Evolutionary conservation across 148 eudicot species (phyloP).

Genomic region (Heliosperma pusillum): DNA sequence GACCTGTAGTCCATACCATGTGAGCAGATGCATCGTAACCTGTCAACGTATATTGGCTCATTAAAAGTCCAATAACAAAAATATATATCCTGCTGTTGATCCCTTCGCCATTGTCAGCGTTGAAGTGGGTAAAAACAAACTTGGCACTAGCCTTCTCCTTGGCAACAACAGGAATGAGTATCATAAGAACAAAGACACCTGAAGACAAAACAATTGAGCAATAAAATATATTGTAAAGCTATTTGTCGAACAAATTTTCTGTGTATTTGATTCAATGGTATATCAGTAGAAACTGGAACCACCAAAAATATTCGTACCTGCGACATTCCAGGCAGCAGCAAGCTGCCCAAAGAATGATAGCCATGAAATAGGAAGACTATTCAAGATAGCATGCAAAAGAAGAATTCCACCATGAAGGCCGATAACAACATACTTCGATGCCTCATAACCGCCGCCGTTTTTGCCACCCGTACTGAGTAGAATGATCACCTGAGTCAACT

Average conservation of each 20-base stretch:
- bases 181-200: slow-evolving; percentile 98
- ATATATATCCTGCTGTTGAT: slow-evolving; percentile 63
- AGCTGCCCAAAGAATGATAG: slow-evolving; percentile 84
- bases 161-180: slow-evolving; percentile 72
- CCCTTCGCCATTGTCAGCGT: slow-evolving; percentile 68
- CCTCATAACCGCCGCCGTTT: slow-evolving; percentile 85
- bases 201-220: background rate
- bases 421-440: slow-evolving; percentile 79
- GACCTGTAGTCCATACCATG: slow-evolving; percentile 46
- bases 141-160: slow-evolving; percentile 68
- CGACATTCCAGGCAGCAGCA: slow-evolving; percentile 88
- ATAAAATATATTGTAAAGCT: background rate
- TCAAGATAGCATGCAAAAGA: slow-evolving; percentile 69
- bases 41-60: slow-evolving; percentile 90
- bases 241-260: too few species aligned
- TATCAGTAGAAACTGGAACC: background rate
- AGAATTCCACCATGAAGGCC: slow-evolving; percentile 70
- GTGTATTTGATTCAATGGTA: too few species aligned
- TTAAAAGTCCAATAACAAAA: slow-evolving; percentile 81
- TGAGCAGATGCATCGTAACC: slow-evolving; percentile 99
- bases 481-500: slow-evolving; percentile 81
- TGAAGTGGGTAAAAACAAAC: slow-evolving; percentile 92
- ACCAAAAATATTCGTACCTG: slow-evolving; percentile 39
- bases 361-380: slow-evolving; percentile 84
- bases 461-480: slow-evolving; percentile 93